Percentiles rank a stretch among this genome's conserved stretches.
phyloP scores from a whole-genome alignment of 1,139 yeast species.

The Sugiyamaella sp. region DNA sequence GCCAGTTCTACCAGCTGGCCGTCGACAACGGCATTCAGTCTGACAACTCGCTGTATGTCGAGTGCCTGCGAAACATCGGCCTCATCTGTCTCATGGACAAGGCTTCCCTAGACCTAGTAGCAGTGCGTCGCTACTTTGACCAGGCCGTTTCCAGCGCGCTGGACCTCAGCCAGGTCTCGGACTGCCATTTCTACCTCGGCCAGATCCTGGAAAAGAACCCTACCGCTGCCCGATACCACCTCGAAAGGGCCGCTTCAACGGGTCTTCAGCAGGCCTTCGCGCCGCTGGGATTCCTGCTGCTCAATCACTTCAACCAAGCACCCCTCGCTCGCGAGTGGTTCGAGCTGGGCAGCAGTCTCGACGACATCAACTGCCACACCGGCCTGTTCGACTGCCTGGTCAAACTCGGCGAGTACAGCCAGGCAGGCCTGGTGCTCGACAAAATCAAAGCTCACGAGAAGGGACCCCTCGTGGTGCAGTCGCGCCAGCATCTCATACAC shows the following conservation, averaged over 20 bases:
- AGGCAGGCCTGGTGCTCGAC: slow-evolving; percentile 20
- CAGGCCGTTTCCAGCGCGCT: slow-evolving; percentile 50
- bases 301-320: slow-evolving; percentile 46
- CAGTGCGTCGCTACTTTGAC: slow-evolving; percentile 61
- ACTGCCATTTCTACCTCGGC: slow-evolving; percentile 78
- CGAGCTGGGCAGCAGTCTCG: slow-evolving; percentile 70
- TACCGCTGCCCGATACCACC: slow-evolving; percentile 58
- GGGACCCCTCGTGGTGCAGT: slow-evolving; percentile 5
- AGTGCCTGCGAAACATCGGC: slow-evolving; percentile 74
- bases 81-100: slow-evolving; percentile 59
- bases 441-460: slow-evolving; percentile 11
- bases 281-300: slow-evolving; percentile 74
- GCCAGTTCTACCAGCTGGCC: slow-evolving; percentile 60
- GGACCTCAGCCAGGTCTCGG: slow-evolving; percentile 50
- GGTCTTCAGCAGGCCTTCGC: slow-evolving; percentile 79
- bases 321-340: slow-evolving; percentile 84
- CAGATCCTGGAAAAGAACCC: slow-evolving; percentile 53
- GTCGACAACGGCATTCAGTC: slow-evolving; percentile 40
- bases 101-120: slow-evolving; percentile 44
- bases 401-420: slow-evolving; percentile 22
- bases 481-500: slow-evolving; percentile 9
- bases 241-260: slow-evolving; percentile 73
- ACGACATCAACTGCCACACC: slow-evolving; percentile 60
- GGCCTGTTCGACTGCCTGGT: slow-evolving; percentile 66
- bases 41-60: slow-evolving; percentile 65